phyloP scores from a whole-genome alignment of 768 basidiomycete genomes.

The Lactarius akahatsu region DNA sequence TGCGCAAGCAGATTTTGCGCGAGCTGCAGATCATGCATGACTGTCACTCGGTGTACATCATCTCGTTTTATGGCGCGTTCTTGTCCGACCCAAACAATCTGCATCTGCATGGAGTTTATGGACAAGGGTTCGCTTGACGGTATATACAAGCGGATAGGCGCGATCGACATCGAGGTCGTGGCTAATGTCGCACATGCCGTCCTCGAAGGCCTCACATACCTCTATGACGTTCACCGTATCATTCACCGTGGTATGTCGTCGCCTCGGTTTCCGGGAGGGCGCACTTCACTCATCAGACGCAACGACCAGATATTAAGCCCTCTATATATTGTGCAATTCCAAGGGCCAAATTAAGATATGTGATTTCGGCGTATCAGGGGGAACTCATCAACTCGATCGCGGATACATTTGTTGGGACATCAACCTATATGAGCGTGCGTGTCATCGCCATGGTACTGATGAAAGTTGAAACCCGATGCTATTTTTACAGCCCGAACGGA shows the following conservation, averaged over 20 bases:
- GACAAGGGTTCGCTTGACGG: slow-evolving; percentile 92
- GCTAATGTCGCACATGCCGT: slow-evolving; percentile 94
- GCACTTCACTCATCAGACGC: neutral
- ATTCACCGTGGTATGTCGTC: slow-evolving; percentile 93
- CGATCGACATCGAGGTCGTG: slow-evolving; percentile 91
- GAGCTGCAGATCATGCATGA: slow-evolving; percentile 99
- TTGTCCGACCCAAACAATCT: slow-evolving; percentile 96
- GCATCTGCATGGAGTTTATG: slow-evolving; percentile 98
- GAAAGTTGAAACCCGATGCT: slow-evolving; percentile 24
- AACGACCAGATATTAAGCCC: slow-evolving; percentile 87
- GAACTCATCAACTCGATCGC: slow-evolving; percentile 99
- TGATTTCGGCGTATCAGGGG: slow-evolving; percentile 97
- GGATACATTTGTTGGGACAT: slow-evolving; percentile 98
- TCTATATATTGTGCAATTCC: slow-evolving; percentile 94
- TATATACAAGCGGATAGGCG: slow-evolving; percentile 94
- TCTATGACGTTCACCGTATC: slow-evolving; percentile 96
- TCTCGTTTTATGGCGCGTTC: slow-evolving; percentile 97
- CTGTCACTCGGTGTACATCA: slow-evolving; percentile 89
- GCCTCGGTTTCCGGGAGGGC: neutral
- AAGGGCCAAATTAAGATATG: slow-evolving; percentile 97
- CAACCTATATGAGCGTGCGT: slow-evolving; percentile 98
- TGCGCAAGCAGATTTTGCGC: slow-evolving; percentile 95
- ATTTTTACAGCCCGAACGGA: slow-evolving; percentile 84
- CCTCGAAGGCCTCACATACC: slow-evolving; percentile 90
- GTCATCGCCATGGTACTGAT: slow-evolving; percentile 12